Base-by-base conservation (phyloP, 768 basidiomycete genomes). In the Termitomyces bulborhizus region DNA sequence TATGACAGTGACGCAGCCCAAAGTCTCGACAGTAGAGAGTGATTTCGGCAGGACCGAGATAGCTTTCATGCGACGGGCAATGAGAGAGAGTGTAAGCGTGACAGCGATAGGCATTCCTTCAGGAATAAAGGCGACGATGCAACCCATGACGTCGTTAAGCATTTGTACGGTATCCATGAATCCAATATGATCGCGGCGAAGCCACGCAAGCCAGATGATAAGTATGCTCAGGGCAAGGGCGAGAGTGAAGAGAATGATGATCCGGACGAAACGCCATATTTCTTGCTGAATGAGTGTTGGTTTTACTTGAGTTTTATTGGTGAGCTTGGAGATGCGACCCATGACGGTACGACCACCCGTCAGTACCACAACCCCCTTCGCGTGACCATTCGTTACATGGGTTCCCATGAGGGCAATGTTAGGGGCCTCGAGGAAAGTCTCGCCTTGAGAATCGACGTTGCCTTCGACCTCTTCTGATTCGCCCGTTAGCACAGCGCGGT, bases 1-100 rank as follows among this genome's bases (percentile, higher is more conserved):
- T 34, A 77, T 65, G 9, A 76, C 76, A 52, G 80, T 79, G 63
- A 86, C 83, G 8, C 79, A 75, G 6, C 86, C 85, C 5, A 88
- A 72, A 6, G 82, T 82, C 65, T 88, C 85, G 31, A 88, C 83
- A 6, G 83, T 86, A 26, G 83, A 75, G 24, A 88, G 69, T 3
- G 80, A 80, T 60, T 79, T 79, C 62, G 46, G 59, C 9, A 63
- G 62, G 21, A 63, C 60, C 4, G 44, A 29, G 7, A 55, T 53
- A 0, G 1, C 42, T 50, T 59, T 58, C 62, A 63, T 63, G 9
- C 59, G 59, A n/a, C 57, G 53, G 21, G 62, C 62, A 21, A 58
- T 54, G 15, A 58, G 53, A 2, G 57, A 59, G 3, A 84, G 69
- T 0, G 80, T 81, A 0, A 84, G 62, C 0, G 83, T 81, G 16